Evolutionary conservation across 176 grass and related monocot species (phyloP).

Genomic region (Juncus effusus): DNA sequence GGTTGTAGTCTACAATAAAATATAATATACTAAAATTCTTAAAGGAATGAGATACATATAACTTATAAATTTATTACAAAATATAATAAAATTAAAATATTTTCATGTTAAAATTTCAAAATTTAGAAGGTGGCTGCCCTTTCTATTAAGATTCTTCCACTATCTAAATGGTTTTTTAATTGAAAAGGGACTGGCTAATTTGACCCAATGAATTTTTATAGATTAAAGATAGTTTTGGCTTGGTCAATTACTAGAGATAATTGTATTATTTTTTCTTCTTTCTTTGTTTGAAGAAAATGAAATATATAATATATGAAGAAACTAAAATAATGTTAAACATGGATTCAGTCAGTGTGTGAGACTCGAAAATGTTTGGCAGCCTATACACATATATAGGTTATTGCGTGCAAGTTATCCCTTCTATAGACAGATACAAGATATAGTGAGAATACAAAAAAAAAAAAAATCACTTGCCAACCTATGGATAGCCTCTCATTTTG

Average conservation of each 20-base stretch:
- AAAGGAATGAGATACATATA: too few relatives aligned
- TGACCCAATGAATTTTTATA: not conserved
- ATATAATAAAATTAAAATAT: too few relatives aligned
- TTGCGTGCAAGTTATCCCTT: slow-evolving; percentile 25
- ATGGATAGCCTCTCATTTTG: too few relatives aligned
- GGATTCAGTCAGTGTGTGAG: slow-evolving; percentile 12
- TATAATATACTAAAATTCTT: not conserved
- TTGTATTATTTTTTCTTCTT: not conserved
- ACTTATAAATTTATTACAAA: too few relatives aligned
- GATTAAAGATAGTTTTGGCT: not conserved
- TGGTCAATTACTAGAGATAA: not conserved
- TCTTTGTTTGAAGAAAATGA: not conserved
- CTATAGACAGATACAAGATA: not conserved
- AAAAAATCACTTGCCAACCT: not conserved
- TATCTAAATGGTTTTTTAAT: not conserved
- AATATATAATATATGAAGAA: too few relatives aligned
- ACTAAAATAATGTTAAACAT: not conserved
- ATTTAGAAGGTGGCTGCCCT: too few relatives aligned
- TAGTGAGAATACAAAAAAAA: not conserved
- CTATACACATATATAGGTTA: slow-evolving; percentile 18
- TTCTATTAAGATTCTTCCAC: too few relatives aligned
- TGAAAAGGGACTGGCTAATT: not conserved
- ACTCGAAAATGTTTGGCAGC: slow-evolving; percentile 27
- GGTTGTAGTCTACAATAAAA: slow-evolving; percentile 2
- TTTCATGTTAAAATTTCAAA: too few relatives aligned